These are phyloP conservation scores for Trichoderma arundinaceum DNA, from an alignment of 2,329 filamentous ascomycete genomes.

Conservation along the genomic window DNA sequence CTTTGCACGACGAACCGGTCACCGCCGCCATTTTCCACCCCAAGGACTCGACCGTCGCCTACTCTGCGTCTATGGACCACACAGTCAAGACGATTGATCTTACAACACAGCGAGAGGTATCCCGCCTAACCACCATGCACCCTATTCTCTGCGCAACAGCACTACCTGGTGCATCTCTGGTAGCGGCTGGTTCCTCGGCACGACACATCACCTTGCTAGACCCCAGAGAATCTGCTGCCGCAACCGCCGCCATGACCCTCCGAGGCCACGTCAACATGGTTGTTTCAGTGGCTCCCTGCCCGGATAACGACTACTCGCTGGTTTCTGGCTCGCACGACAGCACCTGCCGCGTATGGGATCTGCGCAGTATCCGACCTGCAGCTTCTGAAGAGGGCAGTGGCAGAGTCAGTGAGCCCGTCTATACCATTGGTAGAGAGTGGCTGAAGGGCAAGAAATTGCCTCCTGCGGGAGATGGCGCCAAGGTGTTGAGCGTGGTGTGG, in stretches of 20 bases:
- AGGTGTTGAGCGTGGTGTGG: conserved; percentile 90
- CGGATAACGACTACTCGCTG: conserved; percentile 77
- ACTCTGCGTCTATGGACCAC: conserved; percentile 91
- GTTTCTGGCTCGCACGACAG: conserved; percentile 92
- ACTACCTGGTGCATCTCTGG: conserved; percentile 66
- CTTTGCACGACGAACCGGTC: conserved; percentile 74
- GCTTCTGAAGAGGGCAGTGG: conserved; percentile 65
- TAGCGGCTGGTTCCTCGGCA: conserved; percentile 79
- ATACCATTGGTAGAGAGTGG: conserved; percentile 77
- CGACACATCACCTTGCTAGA: conserved; percentile 93
- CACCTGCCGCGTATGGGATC: conserved; percentile 92
- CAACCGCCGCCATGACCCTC: conserved; percentile 86
- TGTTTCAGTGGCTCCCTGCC: conserved; percentile 55
- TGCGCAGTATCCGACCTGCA: conserved; percentile 70
- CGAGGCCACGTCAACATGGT: conserved; percentile 84
- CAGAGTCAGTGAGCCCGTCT: conserved; percentile 74
- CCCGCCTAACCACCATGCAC: conserved; percentile 82
- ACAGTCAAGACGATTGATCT: conserved; percentile 90
- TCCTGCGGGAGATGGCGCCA: conserved; percentile 79
- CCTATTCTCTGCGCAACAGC: conserved; percentile 80
- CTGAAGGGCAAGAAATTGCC: conserved; percentile 67
- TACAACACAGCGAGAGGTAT: conserved; percentile 77
- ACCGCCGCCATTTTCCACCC: conserved; percentile 85
- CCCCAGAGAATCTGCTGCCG: conserved; percentile 76
- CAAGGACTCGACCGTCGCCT: conserved; percentile 83